Evolutionary conservation across 1,284 basidiomycete species (phyloP), one percentile per base, ranked within the genome.

Genomic region (Ustanciosporium gigantosporum): DNA sequence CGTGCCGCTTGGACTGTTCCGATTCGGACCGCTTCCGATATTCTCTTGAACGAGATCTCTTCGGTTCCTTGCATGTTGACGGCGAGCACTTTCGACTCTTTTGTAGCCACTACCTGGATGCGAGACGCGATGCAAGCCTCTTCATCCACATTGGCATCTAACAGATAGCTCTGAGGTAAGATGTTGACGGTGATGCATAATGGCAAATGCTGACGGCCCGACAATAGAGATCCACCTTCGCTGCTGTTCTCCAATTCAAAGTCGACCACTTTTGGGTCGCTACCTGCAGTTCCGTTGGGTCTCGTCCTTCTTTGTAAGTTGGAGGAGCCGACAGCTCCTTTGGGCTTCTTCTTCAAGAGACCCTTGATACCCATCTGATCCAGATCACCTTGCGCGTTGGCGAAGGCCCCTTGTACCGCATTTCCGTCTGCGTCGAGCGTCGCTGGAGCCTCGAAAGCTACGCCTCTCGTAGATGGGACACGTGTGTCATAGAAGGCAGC

Each of bases 111-210:
- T 24, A 73, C 59, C 29, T 60, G 52, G 2, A 70, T 50, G 15
- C 62, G 46, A 5, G 55, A 46, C 11, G 53, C 46, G 2, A 73
- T 35, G 37, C 66, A 65, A 5, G 51, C 49, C 27, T 71, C 70
- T 41, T 73, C 70, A 32, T 68, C 67, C 3, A 67, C 45, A 29
- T 62, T 49, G n/a, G 70, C 66, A 36, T 73, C 70, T 7, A 73
- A 56, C 32, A 73, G 34, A 41, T 62, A 67, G 31, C 53, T 65
- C 36, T 59, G 46, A 3, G 58, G 53, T 3, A 73, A 43, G 21
- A 70, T 36, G 45, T 64, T 70, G 51, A 74, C 66, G 6, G 70
- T 69, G 27, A 74, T 51, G 40, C 70, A 72, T 17, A 74, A 60
- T 5, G 72, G 72, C 21, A 73, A 36, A n/a, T 60, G 49, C 17